phyloP scores from a whole-genome alignment of 2,329 filamentous ascomycete genomes.

The Teratosphaeriaceae sp. region DNA sequence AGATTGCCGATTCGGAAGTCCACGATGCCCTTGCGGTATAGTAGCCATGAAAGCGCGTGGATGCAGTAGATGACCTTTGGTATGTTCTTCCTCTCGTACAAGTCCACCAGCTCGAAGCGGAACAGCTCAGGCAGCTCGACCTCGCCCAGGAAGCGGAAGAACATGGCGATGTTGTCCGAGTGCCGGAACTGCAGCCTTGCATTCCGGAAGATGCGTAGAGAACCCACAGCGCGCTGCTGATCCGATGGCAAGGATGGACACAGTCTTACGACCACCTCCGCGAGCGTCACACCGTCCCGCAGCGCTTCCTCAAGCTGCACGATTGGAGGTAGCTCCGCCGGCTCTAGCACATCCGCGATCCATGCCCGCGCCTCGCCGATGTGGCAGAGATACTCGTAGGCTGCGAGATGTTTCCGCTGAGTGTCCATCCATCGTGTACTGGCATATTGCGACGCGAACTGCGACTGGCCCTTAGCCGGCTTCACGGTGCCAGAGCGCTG shows the following conservation, averaged over 20 bases:
- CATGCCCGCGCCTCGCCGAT: conserved; percentile 99
- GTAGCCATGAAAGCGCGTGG: conserved; percentile 93
- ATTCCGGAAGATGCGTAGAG: conserved; percentile 70
- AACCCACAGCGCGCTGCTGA: conserved; percentile 25
- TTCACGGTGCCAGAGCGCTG: conserved; percentile 57
- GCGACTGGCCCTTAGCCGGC: conserved; percentile 38
- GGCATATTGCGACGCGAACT: conserved; percentile 37
- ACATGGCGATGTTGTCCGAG: conserved; percentile 95
- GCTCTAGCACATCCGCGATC: conserved; percentile 82
- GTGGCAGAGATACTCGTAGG: conserved; percentile 97
- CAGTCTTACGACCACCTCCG: conserved; percentile 86
- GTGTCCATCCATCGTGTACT: conserved; percentile 99
- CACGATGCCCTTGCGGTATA: conserved; percentile 90
- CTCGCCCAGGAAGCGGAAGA: conserved; percentile 89
- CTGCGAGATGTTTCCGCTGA: conserved; percentile 90
- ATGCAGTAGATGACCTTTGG: conserved; percentile 99
- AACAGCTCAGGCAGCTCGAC: conserved; percentile 92
- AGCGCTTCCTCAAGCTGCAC: conserved; percentile 90
- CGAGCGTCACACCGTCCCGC: conserved; percentile 86
- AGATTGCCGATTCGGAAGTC: conserved; percentile 95
- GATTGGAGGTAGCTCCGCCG: conserved; percentile 80
- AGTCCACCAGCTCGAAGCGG: conserved; percentile 90
- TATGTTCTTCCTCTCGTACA: conserved; percentile 99
- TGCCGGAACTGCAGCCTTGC: conserved; percentile 86
- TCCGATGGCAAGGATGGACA: conserved; percentile 63